Evolutionary conservation across 139 green algal genomes (phyloP).

Genomic region (Coccomyxa sp.): DNA sequence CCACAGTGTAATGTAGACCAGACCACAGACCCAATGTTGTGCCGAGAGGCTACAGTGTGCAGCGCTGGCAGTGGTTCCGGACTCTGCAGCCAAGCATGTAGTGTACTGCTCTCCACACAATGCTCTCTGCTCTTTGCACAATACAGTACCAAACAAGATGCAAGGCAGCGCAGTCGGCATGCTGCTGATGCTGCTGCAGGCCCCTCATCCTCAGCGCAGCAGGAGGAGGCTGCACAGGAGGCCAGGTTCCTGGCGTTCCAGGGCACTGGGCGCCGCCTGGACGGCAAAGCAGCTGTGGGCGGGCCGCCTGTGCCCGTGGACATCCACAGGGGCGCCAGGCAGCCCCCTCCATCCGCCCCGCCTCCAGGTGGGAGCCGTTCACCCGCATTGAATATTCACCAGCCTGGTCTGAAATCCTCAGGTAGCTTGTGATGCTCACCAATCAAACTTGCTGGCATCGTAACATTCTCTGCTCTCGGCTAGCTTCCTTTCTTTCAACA

Average conservation of each 20-base stretch:
- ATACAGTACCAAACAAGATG: background rate
- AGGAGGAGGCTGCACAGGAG: slow-evolving; percentile 11
- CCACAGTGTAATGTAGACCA: background rate
- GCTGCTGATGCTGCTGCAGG: background rate
- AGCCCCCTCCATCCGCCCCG: background rate
- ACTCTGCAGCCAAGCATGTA: background rate
- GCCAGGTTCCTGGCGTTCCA: slow-evolving; percentile 76
- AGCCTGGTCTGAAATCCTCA: background rate
- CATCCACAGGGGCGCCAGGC: background rate
- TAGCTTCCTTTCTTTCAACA: background rate
- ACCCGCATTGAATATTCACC: background rate
- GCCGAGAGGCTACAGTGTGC: background rate
- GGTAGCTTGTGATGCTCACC: no score
- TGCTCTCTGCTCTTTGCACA: background rate
- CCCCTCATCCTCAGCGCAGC: background rate
- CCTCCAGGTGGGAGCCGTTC: background rate
- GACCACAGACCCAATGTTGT: background rate
- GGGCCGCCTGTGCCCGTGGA: background rate
- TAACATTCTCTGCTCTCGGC: background rate
- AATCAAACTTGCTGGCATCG: background rate
- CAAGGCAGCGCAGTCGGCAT: background rate
- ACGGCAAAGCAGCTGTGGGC: slow-evolving; percentile 63
- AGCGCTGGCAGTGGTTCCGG: background rate
- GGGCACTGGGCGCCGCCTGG: slow-evolving; percentile 64
- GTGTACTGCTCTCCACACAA: background rate